A percentile compares a stretch with the other conserved stretches of the same genome.
These are phyloP conservation scores for Fusarium sarcochroum DNA, from an alignment of 2,329 filamentous ascomycete genomes.

Conservation along the genomic window DNA sequence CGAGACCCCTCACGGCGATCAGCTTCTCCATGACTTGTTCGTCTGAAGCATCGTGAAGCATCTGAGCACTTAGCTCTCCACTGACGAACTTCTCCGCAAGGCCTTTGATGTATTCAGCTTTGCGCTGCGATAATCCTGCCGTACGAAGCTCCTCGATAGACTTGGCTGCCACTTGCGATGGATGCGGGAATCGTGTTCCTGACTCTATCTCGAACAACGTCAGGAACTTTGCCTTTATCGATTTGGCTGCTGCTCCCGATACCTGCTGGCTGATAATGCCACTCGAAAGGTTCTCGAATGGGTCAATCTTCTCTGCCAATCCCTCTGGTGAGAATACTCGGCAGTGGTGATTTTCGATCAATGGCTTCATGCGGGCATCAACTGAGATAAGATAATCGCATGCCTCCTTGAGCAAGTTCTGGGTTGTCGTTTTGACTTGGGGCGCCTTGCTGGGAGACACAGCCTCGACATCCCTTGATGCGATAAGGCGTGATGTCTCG, in stretches of 20 bases:
- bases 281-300: slow-evolving; percentile 85
- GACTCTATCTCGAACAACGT: slow-evolving; percentile 71
- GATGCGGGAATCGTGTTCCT: slow-evolving; percentile 75
- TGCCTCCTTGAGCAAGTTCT: slow-evolving; percentile 81
- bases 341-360: slow-evolving; percentile 84
- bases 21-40: slow-evolving; percentile 87
- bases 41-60: slow-evolving; percentile 84
- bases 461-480: slow-evolving; percentile 61
- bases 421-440: slow-evolving; percentile 68
- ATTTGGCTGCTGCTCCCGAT: slow-evolving; percentile 89
- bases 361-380: slow-evolving; percentile 77
- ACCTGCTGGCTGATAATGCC: slow-evolving; percentile 98
- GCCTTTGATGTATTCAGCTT: slow-evolving; percentile 94
- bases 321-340: slow-evolving; percentile 84
- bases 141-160: slow-evolving; percentile 79
- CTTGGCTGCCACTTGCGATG: slow-evolving; percentile 76
- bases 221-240: slow-evolving; percentile 90
- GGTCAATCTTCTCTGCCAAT: slow-evolving; percentile 87
- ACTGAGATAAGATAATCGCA: slow-evolving; percentile 79
- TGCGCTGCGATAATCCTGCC: slow-evolving; percentile 91
- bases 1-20: slow-evolving; percentile 87
- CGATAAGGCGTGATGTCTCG: slow-evolving; percentile 74
- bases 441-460: slow-evolving; percentile 62
- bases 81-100: slow-evolving; percentile 84
- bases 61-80: slow-evolving; percentile 81